A percentile compares a stretch with the other conserved stretches of the same genome.
phyloP scores from a whole-genome alignment of 805 yeast species.

The Ogataea chonburiensis region DNA sequence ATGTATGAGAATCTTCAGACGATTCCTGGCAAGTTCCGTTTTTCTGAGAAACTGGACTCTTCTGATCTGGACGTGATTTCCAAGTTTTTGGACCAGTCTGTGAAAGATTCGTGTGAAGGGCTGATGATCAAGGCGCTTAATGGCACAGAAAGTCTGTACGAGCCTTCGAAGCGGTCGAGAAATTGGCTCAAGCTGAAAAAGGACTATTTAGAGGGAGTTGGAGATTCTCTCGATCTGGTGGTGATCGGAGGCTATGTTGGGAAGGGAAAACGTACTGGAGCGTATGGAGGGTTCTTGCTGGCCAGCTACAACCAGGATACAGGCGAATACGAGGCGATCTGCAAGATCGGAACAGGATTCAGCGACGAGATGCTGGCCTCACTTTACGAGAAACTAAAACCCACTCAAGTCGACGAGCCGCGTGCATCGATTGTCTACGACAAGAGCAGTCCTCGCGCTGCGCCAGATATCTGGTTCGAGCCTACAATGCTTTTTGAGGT shows the following conservation, averaged over 20 bases:
- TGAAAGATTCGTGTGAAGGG: constrained; percentile 90
- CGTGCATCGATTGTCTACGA: constrained; percentile 69
- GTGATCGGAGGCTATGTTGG: constrained; percentile 95
- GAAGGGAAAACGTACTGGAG: constrained; percentile 90
- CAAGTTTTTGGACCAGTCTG: constrained; percentile 80
- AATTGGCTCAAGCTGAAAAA: constrained; percentile 96
- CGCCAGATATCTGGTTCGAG: constrained; percentile 94
- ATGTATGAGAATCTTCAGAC: constrained; percentile 55
- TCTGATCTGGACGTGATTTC: constrained; percentile 75
- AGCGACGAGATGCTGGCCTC: constrained; percentile 75
- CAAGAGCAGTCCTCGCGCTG: constrained; percentile 54
- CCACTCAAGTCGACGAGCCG: constrained; percentile 64
- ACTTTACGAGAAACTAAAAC: constrained; percentile 59
- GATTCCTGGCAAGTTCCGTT: constrained; percentile 75
- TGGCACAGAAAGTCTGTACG: constrained; percentile 79
- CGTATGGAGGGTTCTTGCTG: constrained; percentile 89
- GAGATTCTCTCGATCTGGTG: constrained; percentile 90
- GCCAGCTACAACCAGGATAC: constrained; percentile 89
- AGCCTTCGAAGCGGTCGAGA: constrained; percentile 91
- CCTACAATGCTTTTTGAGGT: constrained; percentile 85
- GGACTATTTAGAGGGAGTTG: constrained; percentile 92
- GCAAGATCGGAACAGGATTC: constrained; percentile 97
- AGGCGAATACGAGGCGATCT: constrained; percentile 91
- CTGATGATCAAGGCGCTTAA: constrained; percentile 89
- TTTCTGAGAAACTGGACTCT: constrained; percentile 74